Evolutionary conservation across 2,329 filamentous ascomycete genomes (phyloP).

Genomic region (Xylariales sp.): DNA sequence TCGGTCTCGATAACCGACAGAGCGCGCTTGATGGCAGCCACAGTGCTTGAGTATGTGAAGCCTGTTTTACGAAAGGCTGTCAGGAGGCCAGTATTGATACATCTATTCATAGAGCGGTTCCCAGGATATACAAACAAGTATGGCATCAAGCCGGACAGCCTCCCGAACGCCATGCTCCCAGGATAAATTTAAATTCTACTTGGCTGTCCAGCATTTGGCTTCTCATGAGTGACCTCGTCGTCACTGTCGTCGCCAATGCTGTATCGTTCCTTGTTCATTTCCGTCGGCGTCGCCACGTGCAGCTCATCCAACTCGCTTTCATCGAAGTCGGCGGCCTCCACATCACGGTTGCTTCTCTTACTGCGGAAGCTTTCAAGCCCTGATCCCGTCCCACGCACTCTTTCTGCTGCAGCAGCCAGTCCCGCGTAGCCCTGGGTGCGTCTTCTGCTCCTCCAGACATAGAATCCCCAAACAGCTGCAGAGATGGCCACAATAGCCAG

Average conservation of each 20-base stretch:
- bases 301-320: constrained; percentile 62
- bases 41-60: too few species aligned
- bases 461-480: constrained; percentile 70
- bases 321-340: constrained; percentile 62
- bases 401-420: constrained; percentile 35
- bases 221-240: constrained; percentile 35
- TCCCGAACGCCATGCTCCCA: too few species aligned
- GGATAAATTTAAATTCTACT: too few species aligned
- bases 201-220: constrained; percentile 11
- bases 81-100: too few species aligned
- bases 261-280: constrained; percentile 42
- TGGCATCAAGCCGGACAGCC: too few species aligned
- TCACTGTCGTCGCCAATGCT: constrained; percentile 54
- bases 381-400: constrained; percentile 26
- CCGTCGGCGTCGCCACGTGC: constrained; percentile 44
- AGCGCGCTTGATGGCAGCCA: too few species aligned
- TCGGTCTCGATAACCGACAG: too few species aligned
- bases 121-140: too few species aligned
- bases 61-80: too few species aligned
- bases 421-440: constrained; percentile 51
- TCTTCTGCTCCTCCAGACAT: constrained; percentile 59
- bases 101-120: too few species aligned
- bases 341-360: constrained; percentile 42
- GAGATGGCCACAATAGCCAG: constrained; percentile 75
- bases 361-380: constrained; percentile 43